Percentiles rank a stretch among this genome's conserved stretches.
Conservation (phyloP, 345 rosid genomes). For the Crucihimalaya himalaica region DNA sequence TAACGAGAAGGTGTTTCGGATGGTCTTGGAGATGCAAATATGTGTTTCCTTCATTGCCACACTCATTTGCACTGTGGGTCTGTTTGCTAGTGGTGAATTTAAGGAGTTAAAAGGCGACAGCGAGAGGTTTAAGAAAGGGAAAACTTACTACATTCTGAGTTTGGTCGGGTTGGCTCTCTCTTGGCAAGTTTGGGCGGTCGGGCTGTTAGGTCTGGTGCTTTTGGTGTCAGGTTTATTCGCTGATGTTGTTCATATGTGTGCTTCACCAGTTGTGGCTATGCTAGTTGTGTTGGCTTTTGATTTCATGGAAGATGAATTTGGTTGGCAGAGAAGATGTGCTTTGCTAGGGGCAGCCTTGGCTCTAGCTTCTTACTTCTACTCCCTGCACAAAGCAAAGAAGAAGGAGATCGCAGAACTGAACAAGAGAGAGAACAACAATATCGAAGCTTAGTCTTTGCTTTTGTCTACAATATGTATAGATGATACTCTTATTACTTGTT, state of each 20-base stretch:
- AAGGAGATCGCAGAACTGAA: conserved; percentile 32
- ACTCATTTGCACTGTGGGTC: conserved; percentile 26
- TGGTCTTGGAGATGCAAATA: conserved; percentile 43
- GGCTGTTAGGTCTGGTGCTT: conserved; percentile 35
- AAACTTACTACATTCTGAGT: conserved; percentile 29
- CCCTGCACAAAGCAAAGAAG: conserved; percentile 31
- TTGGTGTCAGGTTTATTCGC: conserved; percentile 37
- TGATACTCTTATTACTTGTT: conserved; percentile 24
- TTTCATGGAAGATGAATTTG: conserved; percentile 35
- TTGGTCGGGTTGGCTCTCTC: conserved; percentile 33
- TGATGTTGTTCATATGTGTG: conserved; percentile 40
- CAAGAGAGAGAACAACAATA: conserved; percentile 25
- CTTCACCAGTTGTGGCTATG: conserved; percentile 33
- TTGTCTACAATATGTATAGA: conserved; percentile 16
- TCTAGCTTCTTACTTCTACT: conserved; percentile 37
- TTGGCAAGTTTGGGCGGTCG: conserved; percentile 41
- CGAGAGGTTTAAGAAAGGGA: conserved; percentile 37
- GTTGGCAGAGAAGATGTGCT: conserved; percentile 40
- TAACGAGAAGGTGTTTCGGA: conserved; percentile 35
- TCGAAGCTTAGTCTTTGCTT: conserved; percentile 26
- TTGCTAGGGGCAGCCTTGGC: conserved; percentile 34
- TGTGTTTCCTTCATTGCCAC: conserved; percentile 35
- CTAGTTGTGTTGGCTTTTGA: conserved; percentile 36
- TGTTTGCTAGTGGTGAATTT: conserved; percentile 37
- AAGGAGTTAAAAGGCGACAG: conserved; percentile 36